phyloP scores from a whole-genome alignment of 352 stramenopile species.

The Phytophthora multivora region DNA sequence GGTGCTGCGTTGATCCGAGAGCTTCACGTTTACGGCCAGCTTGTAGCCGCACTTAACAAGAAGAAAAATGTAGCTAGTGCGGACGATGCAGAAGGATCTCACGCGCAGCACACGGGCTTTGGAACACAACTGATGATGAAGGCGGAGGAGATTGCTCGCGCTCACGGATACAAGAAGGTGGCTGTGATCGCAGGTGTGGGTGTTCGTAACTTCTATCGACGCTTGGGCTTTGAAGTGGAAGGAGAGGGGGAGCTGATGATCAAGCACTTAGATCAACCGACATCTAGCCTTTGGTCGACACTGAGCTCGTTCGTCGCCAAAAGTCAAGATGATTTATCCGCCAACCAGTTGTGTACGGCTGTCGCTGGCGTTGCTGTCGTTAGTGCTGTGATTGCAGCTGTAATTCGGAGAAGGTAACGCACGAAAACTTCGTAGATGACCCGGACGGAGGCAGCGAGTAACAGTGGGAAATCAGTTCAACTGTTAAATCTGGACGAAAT shows the following conservation, averaged over 20 bases:
- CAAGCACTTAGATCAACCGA: constrained; percentile 60
- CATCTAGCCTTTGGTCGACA: constrained; percentile 19
- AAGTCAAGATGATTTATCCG: constrained; percentile 10
- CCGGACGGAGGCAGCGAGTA: not conserved
- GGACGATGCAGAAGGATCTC: constrained; percentile 39
- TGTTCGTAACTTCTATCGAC: constrained; percentile 92
- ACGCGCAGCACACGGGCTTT: constrained; percentile 90
- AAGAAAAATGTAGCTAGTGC: constrained; percentile 34
- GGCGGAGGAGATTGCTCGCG: constrained; percentile 74
- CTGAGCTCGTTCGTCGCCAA: constrained; percentile 12
- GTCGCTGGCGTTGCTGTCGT: constrained; percentile 11
- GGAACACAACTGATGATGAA: constrained; percentile 88
- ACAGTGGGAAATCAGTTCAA: not conserved
- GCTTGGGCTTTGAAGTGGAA: constrained; percentile 87
- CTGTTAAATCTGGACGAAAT: not conserved
- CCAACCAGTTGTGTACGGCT: not conserved
- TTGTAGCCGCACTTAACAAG: constrained; percentile 63
- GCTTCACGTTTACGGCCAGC: constrained; percentile 91
- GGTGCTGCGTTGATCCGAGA: constrained; percentile 88
- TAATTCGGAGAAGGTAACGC: constrained; percentile 25
- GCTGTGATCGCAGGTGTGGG: constrained; percentile 91
- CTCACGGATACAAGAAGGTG: constrained; percentile 78
- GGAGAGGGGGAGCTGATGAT: constrained; percentile 88
- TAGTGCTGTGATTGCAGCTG: constrained; percentile 10
- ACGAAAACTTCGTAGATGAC: no score